Conservation (phyloP, 257 asterid species). For the Capsicum chinense region DNA sequence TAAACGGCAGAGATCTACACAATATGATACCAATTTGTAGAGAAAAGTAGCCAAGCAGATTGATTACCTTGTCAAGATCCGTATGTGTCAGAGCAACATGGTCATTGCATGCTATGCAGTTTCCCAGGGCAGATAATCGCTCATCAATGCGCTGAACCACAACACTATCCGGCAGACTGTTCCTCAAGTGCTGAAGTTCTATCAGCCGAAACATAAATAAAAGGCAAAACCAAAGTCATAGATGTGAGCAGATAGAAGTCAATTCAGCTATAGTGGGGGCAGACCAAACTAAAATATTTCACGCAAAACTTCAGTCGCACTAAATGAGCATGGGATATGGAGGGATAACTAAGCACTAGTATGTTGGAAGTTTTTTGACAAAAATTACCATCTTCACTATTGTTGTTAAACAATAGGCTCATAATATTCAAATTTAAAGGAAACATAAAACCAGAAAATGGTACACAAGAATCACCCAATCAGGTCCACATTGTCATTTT, state of each 20-base stretch:
- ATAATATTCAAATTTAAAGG: background rate
- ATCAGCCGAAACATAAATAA: conserved; percentile 24
- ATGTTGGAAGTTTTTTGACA: background rate
- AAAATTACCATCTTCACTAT: background rate
- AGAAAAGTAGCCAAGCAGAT: background rate
- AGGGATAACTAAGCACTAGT: background rate
- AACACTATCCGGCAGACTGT: conserved; percentile 82
- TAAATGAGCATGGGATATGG: background rate
- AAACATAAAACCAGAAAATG: background rate
- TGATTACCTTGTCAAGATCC: conserved; percentile 75
- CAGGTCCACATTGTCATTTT: background rate
- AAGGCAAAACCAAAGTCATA: conserved; percentile 31
- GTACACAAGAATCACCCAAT: background rate
- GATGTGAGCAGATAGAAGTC: background rate
- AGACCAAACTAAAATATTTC: background rate
- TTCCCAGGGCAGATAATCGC: conserved; percentile 87
- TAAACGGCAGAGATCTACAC: conserved; percentile 2
- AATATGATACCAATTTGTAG: conserved; percentile 10
- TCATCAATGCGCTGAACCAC: conserved; percentile 95
- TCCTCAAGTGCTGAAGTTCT: conserved; percentile 92
- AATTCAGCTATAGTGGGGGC: background rate
- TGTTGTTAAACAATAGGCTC: background rate
- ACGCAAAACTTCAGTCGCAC: background rate
- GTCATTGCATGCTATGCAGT: conserved; percentile 91
- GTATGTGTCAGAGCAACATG: conserved; percentile 95